These are phyloP conservation scores for Populus pruinosa DNA, from an alignment of 345 rosid species.

Conservation along the genomic window DNA sequence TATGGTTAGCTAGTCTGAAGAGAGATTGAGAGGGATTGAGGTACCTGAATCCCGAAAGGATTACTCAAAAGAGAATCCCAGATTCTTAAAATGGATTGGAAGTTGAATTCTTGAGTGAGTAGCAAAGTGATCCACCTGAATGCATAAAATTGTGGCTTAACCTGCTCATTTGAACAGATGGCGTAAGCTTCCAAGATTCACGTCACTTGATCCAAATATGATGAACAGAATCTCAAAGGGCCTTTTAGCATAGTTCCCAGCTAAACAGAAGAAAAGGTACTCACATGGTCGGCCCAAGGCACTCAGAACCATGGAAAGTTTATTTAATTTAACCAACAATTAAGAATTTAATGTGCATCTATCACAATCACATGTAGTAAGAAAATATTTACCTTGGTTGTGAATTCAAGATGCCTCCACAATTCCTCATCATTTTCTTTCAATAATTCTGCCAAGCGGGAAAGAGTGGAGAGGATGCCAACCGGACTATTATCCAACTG, in stretches of 20 bases:
- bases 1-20: too few species aligned
- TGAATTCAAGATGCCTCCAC: slow-evolving; percentile 65
- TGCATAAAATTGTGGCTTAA: slow-evolving; percentile 66
- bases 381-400: slow-evolving; percentile 40
- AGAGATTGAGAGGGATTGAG: slow-evolving; percentile 1
- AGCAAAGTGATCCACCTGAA: slow-evolving; percentile 71
- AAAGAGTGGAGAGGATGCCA: slow-evolving; percentile 64
- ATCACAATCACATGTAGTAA: neutral
- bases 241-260: neutral
- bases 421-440: slow-evolving; percentile 60
- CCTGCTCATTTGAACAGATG: slow-evolving; percentile 35
- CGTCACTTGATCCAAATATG: neutral
- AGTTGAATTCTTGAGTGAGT: slow-evolving; percentile 68
- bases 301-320: neutral
- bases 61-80: slow-evolving; percentile 75
- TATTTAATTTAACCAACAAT: neutral
- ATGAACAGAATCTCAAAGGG: neutral
- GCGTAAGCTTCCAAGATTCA: slow-evolving; percentile 3
- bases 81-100: slow-evolving; percentile 58
- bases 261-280: neutral
- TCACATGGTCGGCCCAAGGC: neutral
- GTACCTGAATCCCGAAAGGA: slow-evolving; percentile 59
- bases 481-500: slow-evolving; percentile 65
- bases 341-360: neutral
- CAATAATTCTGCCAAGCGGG: slow-evolving; percentile 51